These are phyloP conservation scores for Wilhelminamyces savonicus DNA, from an alignment of 805 yeast genomes.

Conservation along the genomic window DNA sequence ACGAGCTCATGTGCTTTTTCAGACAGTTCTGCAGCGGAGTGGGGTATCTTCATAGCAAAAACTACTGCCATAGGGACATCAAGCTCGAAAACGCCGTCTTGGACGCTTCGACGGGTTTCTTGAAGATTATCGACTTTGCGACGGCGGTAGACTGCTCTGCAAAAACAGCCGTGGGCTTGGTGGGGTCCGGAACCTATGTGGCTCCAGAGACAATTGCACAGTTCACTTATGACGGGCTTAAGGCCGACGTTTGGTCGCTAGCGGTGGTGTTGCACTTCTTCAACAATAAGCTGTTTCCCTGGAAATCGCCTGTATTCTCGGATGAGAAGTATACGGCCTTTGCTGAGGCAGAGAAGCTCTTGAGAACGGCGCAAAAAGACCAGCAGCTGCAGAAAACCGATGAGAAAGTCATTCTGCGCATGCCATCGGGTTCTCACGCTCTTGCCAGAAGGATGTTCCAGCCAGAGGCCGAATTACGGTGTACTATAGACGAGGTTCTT, in stretches of 20 bases:
- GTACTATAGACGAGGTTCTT: no score
- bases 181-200: slow-evolving; percentile 39
- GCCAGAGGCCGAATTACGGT: no score
- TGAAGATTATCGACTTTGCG: slow-evolving; percentile 43
- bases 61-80: slow-evolving; percentile 44
- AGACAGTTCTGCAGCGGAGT: slow-evolving; percentile 37
- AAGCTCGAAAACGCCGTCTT: slow-evolving; percentile 43
- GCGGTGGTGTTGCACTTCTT: slow-evolving; percentile 38
- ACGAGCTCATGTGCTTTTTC: slow-evolving; percentile 26
- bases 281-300: slow-evolving; percentile 31
- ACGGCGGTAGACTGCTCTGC: slow-evolving; percentile 20
- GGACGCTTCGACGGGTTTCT: slow-evolving; percentile 11
- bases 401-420: no score
- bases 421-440: no score
- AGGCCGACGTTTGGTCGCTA: slow-evolving; percentile 45
- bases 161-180: slow-evolving; percentile 34
- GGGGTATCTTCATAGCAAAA: slow-evolving; percentile 27
- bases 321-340: slow-evolving; percentile 15
- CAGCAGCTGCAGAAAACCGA: no score
- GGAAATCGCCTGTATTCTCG: slow-evolving; percentile 37
- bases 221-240: slow-evolving; percentile 34
- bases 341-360: no score
- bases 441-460: no score
- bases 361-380: no score
- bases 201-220: slow-evolving; percentile 42